A percentile compares a stretch with the other conserved stretches of the same genome.
Evolutionary conservation across 192 early-diverging fungal species (phyloP).

Genomic region (Fimicolochytrium jonesii): DNA sequence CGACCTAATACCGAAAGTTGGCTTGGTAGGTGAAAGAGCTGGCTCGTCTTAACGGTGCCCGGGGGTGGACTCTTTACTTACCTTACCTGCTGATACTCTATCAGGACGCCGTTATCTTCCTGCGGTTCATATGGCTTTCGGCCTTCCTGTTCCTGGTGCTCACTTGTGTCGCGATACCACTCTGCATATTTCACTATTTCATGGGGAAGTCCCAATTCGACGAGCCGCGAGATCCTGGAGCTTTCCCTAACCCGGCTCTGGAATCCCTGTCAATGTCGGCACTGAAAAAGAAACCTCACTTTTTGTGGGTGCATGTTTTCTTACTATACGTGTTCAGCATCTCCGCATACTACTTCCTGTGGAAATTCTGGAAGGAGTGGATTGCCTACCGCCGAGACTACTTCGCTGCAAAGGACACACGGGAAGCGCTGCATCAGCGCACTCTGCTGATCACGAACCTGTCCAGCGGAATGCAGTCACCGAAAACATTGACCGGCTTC

Average conservation of each 20-base stretch:
- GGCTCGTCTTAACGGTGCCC: too few relatives aligned
- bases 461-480: constrained; percentile 26
- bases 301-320: constrained; percentile 31
- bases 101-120: constrained; percentile 50
- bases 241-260: constrained; percentile 26
- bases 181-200: constrained; percentile 26
- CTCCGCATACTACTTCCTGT: constrained; percentile 34
- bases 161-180: constrained; percentile 25
- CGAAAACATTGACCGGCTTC: constrained; percentile 17
- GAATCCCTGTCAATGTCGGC: constrained; percentile 29
- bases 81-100: too few relatives aligned
- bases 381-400: constrained; percentile 21
- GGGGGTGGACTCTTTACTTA: too few relatives aligned
- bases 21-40: too few relatives aligned
- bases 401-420: constrained; percentile 24
- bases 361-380: constrained; percentile 31
- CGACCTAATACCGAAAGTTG: constrained; percentile 32
- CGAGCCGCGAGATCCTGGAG: background rate
- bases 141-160: constrained; percentile 28
- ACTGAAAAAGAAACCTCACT: constrained; percentile 13
- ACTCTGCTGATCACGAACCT: constrained; percentile 40
- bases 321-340: constrained; percentile 33
- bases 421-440: constrained; percentile 22
- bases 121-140: constrained; percentile 35
- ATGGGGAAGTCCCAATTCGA: background rate